Conservation (phyloP, 225 moss, liverwort and hornwort species). For the Marchantia polymorpha region DNA sequence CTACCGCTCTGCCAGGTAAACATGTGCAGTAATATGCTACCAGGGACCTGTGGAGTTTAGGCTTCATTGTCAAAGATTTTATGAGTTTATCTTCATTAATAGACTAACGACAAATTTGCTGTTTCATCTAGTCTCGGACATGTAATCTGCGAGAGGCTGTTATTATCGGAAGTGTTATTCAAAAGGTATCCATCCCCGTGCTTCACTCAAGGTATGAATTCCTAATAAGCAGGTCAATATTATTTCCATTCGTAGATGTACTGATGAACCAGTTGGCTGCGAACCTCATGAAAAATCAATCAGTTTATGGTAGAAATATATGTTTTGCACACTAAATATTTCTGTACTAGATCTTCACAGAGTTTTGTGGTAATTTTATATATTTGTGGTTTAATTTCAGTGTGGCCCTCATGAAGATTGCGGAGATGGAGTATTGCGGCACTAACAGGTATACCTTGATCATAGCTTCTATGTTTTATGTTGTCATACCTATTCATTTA, state of each 20-base stretch:
- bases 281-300: too few relatives aligned
- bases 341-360: too few relatives aligned
- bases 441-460: constrained; percentile 65
- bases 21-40: not conserved
- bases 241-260: not conserved
- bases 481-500: not conserved
- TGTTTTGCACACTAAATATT: too few relatives aligned
- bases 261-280: too few relatives aligned
- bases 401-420: constrained; percentile 87
- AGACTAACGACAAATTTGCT: not conserved
- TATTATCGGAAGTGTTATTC: constrained; percentile 90
- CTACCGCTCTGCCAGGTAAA: constrained; percentile 86
- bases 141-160: constrained; percentile 96
- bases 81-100: not conserved
- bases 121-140: constrained; percentile 60
- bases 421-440: constrained; percentile 83
- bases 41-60: not conserved
- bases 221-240: not conserved
- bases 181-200: constrained; percentile 91
- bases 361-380: too few relatives aligned
- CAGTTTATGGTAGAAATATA: too few relatives aligned
- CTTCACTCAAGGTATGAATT: constrained; percentile 78
- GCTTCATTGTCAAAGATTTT: not conserved
- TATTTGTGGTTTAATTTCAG: constrained; percentile 28
- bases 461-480: too few relatives aligned